Base-by-base conservation (phyloP, 164 flowering plant species). In the Tetrastigma voinierianum region DNA sequence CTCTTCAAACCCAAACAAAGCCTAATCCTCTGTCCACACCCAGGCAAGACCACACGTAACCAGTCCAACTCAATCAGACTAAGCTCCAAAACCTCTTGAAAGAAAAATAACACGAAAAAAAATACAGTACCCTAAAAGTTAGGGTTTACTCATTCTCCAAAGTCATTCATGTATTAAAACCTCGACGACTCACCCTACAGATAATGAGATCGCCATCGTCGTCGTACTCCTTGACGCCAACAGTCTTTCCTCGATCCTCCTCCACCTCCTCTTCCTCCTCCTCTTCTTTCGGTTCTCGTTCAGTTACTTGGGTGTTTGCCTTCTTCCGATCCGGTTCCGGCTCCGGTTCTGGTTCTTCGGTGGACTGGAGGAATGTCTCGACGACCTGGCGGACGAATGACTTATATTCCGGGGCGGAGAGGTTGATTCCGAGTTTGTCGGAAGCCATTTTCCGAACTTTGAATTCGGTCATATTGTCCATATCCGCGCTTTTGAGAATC, bases 201-300 rank as follows among this genome's bases (percentile, higher is more conserved):
- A 95, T 74, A 67, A 95, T 84, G 71, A 84, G 96, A 72, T 90
- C 84, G 1, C 97, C 98, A 9, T 85, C 83, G 23, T 88, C 98
- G 44, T 90, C 96, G 46, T 67, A 87, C 84, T 91, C 97, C 57
- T 72, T 75, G 24, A 51, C 72, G 1, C 11, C 62, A 10, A 51
- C 54, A 40, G 20, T 64, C 69, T 57, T 61, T 10, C 53, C 46
- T 5, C 65, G 57, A 16, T 49, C 65, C 19, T 71, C 57, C 16
- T 66, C 75, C 12, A 67, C 81, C 8, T 56, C 73, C n/a, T 68
- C 64, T 14, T 62, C 70, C 0, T 64, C 72, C 3, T 49, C 78
- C 7, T 57, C 80, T 17, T 67, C 73, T 3, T 68, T 69, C 17
- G 67, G 49, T 24, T 62, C 75, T 18, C 59, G 66, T 24, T 61